These are phyloP conservation scores for Rhodamnia rubescens DNA, from an alignment of 345 rosid genomes.

Conservation along the genomic window DNA sequence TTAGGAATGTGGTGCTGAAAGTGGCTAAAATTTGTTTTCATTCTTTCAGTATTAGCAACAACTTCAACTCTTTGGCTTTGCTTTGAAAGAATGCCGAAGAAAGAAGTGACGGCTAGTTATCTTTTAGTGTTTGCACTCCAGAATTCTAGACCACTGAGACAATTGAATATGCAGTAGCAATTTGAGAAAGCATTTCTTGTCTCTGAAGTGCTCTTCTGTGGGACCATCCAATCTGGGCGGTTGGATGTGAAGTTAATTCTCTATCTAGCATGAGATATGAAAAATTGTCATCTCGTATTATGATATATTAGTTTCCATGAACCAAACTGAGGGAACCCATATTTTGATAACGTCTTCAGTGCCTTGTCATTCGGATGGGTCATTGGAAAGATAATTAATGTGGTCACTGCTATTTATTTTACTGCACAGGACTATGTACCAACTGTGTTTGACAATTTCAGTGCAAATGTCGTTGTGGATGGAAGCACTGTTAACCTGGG, in stretches of 20 bases:
- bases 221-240: background rate
- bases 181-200: background rate
- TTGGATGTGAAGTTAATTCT: background rate
- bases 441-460: conserved; percentile 78
- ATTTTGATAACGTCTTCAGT: background rate
- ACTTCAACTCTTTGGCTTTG: background rate
- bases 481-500: conserved; percentile 73
- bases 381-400: background rate
- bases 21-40: background rate
- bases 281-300: background rate
- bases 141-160: background rate
- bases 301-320: background rate
- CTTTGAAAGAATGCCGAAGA: background rate
- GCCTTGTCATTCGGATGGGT: background rate
- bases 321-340: background rate
- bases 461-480: conserved; percentile 78
- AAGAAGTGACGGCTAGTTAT: background rate
- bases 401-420: background rate
- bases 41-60: background rate
- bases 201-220: background rate
- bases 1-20: background rate
- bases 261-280: background rate
- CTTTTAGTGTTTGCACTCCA: background rate
- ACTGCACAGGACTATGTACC: conserved; percentile 68
- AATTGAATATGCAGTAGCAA: background rate